Evolutionary conservation across 2,329 filamentous ascomycete species (phyloP).

Genomic region (Berkeleyomyces rouxiae): DNA sequence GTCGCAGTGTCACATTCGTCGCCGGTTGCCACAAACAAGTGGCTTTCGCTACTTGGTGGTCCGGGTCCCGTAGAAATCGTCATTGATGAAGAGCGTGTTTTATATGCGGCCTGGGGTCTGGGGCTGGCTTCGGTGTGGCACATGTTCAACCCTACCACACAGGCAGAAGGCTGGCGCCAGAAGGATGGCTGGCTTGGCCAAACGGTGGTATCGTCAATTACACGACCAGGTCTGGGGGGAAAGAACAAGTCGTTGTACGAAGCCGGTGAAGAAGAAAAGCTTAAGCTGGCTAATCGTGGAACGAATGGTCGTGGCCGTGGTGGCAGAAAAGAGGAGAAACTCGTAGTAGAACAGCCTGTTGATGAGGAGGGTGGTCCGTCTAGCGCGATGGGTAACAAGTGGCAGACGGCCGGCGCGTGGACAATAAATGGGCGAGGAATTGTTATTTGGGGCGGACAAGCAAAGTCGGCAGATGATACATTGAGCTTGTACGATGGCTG

Average conservation of each 20-base stretch:
- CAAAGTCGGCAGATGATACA: slow-evolving; percentile 30
- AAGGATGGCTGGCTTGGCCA: slow-evolving; percentile 35
- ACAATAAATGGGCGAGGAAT: slow-evolving; percentile 33
- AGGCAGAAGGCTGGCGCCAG: slow-evolving; percentile 35
- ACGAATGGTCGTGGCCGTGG: neutral
- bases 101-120: slow-evolving; percentile 44
- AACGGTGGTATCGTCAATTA: slow-evolving; percentile 30
- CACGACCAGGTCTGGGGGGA: neutral
- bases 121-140: slow-evolving; percentile 34
- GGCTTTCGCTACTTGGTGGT: slow-evolving; percentile 40
- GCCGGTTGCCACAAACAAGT: slow-evolving; percentile 35
- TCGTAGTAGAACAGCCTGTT: slow-evolving; percentile 15
- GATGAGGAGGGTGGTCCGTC: slow-evolving; percentile 21
- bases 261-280: slow-evolving; percentile 1
- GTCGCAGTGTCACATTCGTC: slow-evolving; percentile 45
- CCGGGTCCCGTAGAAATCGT: slow-evolving; percentile 39
- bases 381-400: slow-evolving; percentile 37
- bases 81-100: slow-evolving; percentile 36
- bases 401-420: slow-evolving; percentile 37
- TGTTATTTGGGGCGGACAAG: slow-evolving; percentile 35
- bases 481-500: slow-evolving; percentile 36
- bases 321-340: neutral
- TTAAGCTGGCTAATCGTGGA: neutral
- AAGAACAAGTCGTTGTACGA: slow-evolving; percentile 5
- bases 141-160: slow-evolving; percentile 36